These are phyloP conservation scores for Tuber brumale DNA, from an alignment of 495 filamentous ascomycete genomes.

Conservation along the genomic window DNA sequence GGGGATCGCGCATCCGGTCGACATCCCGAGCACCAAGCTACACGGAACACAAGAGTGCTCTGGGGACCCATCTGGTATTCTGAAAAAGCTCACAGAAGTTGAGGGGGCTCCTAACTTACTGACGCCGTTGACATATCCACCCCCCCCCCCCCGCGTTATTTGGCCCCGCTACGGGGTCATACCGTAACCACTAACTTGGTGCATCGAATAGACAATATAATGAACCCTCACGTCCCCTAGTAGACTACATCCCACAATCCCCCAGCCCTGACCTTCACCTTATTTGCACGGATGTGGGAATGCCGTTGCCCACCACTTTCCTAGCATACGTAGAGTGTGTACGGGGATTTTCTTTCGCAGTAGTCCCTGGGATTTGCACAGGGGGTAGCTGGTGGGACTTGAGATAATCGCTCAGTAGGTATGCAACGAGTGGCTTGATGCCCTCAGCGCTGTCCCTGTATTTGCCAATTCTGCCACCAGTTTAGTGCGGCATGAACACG, in stretches of 20 bases:
- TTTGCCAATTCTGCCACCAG: neutral
- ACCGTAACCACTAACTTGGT: neutral
- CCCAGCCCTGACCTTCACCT: neutral
- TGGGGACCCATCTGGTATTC: neutral
- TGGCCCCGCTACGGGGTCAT: neutral
- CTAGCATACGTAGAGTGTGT: neutral
- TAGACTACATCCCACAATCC: neutral
- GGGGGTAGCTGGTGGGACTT: neutral
- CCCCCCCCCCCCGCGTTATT: neutral
- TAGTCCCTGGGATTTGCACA: neutral
- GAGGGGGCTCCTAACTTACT: no score
- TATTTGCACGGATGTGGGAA: neutral
- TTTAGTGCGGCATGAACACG: neutral
- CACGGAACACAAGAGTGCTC: neutral
- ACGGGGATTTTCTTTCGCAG: neutral
- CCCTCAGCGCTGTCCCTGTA: neutral
- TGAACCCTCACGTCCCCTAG: neutral
- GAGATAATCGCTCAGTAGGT: neutral
- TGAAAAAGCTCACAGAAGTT: neutral
- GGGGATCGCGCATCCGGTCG: no score
- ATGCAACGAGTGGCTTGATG: neutral
- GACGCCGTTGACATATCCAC: neutral
- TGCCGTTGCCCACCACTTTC: neutral
- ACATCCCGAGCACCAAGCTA: neutral
- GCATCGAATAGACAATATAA: neutral